These are phyloP conservation scores for Ogataea henricii DNA, from an alignment of 805 yeast genomes.

Conservation along the genomic window DNA sequence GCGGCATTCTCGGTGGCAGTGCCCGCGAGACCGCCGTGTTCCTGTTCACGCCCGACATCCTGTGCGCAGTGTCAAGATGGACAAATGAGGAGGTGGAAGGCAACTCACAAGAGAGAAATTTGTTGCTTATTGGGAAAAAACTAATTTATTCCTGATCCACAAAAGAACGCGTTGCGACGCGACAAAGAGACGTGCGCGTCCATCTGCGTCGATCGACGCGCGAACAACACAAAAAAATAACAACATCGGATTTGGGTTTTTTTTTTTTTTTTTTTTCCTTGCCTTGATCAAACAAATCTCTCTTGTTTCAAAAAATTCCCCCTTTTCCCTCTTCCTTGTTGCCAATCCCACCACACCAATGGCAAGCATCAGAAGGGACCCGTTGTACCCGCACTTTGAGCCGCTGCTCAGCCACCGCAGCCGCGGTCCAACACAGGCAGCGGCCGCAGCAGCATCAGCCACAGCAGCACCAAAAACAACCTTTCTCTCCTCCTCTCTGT, in stretches of 20 bases:
- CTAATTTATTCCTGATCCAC: too few relatives aligned
- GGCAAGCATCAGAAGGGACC: background rate
- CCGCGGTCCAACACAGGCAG: background rate
- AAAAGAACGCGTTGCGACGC: conserved; percentile 6
- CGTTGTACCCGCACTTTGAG: background rate
- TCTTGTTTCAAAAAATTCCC: background rate
- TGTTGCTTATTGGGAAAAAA: too few relatives aligned
- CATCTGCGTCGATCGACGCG: background rate
- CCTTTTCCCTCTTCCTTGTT: background rate
- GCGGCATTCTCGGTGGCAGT: conserved; percentile 13
- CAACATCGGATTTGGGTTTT: background rate
- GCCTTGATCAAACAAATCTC: background rate
- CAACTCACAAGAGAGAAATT: background rate
- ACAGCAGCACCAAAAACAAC: background rate
- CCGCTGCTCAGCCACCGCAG: conserved; percentile 1
- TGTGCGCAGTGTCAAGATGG: background rate
- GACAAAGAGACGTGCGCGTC: background rate
- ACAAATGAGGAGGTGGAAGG: background rate
- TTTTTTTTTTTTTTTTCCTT: background rate
- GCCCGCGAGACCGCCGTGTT: conserved; percentile 11
- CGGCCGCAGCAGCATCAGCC: background rate
- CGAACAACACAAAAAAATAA: background rate
- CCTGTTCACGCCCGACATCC: background rate
- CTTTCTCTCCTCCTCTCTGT: background rate
- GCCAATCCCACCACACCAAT: background rate